A percentile compares a stretch with the other conserved stretches of the same genome.
Evolutionary conservation across 768 basidiomycete genomes (phyloP).

Genomic region (Pleurotus tuoliensis): DNA sequence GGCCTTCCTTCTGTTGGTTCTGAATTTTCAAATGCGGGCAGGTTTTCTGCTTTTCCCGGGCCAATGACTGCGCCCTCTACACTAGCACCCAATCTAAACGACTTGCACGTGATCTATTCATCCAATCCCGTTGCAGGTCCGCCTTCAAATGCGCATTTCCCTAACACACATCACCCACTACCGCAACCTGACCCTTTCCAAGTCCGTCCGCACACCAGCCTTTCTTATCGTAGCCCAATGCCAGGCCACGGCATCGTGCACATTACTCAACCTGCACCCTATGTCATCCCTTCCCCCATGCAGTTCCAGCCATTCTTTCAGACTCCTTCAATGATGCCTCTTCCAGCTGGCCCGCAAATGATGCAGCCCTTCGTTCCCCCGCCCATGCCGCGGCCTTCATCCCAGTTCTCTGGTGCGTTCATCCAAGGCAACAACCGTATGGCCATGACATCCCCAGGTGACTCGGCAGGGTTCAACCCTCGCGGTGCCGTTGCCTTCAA

Average conservation of each 20-base stretch:
- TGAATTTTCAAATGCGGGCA: not conserved
- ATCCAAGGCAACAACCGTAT: not conserved
- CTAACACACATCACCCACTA: not conserved
- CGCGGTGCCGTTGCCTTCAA: not conserved
- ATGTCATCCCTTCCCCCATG: not conserved
- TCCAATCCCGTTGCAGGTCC: slow-evolving; percentile 13
- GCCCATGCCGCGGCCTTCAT: slow-evolving; percentile 12
- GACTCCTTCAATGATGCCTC: slow-evolving; percentile 13
- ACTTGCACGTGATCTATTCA: slow-evolving; percentile 31
- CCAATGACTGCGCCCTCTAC: slow-evolving; percentile 15
- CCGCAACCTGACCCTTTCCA: slow-evolving; percentile 29
- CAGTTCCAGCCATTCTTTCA: slow-evolving; percentile 7
- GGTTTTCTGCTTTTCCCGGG: not conserved
- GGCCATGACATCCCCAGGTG: not conserved
- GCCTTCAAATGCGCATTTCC: not conserved
- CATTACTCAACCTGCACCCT: not conserved
- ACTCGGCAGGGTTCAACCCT: not conserved
- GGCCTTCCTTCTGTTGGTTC: slow-evolving; percentile 5
- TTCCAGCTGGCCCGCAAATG: not conserved
- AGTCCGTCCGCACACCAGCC: slow-evolving; percentile 45
- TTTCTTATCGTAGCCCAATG: slow-evolving; percentile 30
- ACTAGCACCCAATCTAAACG: slow-evolving; percentile 21
- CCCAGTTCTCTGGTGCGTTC: not conserved
- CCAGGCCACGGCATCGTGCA: not conserved
- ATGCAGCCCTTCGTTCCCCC: not conserved